Conservation (phyloP, 768 basidiomycete species). For the Mycena metata region DNA sequence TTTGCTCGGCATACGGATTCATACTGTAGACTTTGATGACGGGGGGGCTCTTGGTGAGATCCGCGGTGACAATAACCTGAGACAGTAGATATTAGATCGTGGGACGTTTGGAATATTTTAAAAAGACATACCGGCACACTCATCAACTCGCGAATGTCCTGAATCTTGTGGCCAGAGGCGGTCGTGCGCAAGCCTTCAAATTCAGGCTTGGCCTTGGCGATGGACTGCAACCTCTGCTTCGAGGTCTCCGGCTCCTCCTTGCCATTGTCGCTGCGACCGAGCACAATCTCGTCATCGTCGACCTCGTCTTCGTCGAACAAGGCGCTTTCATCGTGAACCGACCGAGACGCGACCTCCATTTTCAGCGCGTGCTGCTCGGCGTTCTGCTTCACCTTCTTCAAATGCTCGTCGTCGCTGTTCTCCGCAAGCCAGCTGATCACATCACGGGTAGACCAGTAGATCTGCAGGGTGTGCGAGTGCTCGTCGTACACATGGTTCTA, state of each 20-base stretch:
- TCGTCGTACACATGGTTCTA: slow-evolving; percentile 98
- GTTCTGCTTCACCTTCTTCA: slow-evolving; percentile 94
- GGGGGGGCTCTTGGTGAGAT: slow-evolving; percentile 95
- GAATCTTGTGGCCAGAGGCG: slow-evolving; percentile 89
- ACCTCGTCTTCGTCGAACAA: slow-evolving; percentile 91
- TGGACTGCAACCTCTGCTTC: slow-evolving; percentile 83
- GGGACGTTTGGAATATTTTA: slow-evolving; percentile 11
- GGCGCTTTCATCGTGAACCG: slow-evolving; percentile 88
- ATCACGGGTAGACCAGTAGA: slow-evolving; percentile 96
- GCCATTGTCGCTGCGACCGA: slow-evolving; percentile 67
- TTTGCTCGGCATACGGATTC: slow-evolving; percentile 85
- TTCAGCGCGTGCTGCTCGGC: slow-evolving; percentile 92
- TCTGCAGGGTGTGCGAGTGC: slow-evolving; percentile 90
- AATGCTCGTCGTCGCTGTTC: slow-evolving; percentile 95
- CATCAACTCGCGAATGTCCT: slow-evolving; percentile 95
- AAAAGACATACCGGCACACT: slow-evolving; percentile 82
- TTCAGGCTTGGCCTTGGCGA: slow-evolving; percentile 78
- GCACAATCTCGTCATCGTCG: slow-evolving; percentile 86
- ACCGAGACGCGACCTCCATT: slow-evolving; percentile 91
- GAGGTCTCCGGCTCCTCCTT: slow-evolving; percentile 69
- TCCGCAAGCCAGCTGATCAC: slow-evolving; percentile 96
- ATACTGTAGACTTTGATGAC: slow-evolving; percentile 98
- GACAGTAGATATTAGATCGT: slow-evolving; percentile 17
- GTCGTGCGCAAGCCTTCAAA: slow-evolving; percentile 88
- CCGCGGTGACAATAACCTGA: slow-evolving; percentile 94